Percentiles rank a stretch among this genome's conserved stretches.
Evolutionary conservation across 2,329 filamentous ascomycete species (phyloP).

Genomic region (Diplodia seriata): DNA sequence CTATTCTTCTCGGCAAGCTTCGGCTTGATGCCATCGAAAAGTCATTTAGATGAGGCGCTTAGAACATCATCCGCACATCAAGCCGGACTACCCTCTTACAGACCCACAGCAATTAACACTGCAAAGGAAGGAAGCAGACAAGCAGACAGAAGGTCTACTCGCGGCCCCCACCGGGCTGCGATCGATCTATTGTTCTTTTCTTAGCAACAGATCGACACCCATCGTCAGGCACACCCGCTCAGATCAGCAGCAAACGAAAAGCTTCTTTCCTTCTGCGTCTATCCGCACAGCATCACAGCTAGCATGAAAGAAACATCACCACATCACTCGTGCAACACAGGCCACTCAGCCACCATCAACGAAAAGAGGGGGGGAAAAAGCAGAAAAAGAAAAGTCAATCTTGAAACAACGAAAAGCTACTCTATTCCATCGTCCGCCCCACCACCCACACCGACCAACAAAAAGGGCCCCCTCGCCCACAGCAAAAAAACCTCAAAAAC

Average conservation of each 20-base stretch:
- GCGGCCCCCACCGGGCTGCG: background rate
- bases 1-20: background rate
- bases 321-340: too few species aligned
- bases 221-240: background rate
- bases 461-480: background rate
- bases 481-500: background rate
- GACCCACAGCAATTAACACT: background rate
- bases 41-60: conserved; percentile 12
- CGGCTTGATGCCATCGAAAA: background rate
- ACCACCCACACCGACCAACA: background rate
- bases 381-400: background rate
- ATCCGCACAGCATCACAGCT: background rate
- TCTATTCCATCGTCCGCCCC: background rate
- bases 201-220: background rate
- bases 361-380: background rate
- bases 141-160: background rate
- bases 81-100: background rate
- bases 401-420: background rate
- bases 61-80: conserved; percentile 10
- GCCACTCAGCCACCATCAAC: too few species aligned
- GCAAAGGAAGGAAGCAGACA: background rate
- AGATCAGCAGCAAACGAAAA: background rate
- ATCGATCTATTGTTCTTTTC: conserved; percentile 13
- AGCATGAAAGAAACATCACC: too few species aligned
- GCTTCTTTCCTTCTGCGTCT: background rate